A percentile compares a stretch with the other conserved stretches of the same genome.
Evolutionary conservation across 2,329 filamentous ascomycete species (phyloP).

Genomic region (Byssothecium circinans): DNA sequence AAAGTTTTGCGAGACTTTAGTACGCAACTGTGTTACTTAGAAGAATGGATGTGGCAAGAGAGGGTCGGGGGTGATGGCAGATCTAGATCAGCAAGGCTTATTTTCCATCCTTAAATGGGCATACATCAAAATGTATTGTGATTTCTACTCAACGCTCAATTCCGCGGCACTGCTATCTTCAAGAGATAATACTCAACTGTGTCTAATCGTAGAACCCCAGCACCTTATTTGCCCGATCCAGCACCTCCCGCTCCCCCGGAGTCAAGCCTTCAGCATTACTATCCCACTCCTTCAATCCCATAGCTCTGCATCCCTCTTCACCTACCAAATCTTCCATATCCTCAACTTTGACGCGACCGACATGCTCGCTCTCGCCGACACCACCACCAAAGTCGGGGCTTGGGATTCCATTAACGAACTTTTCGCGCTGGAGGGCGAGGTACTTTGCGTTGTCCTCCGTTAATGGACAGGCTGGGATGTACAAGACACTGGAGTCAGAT

Average conservation of each 20-base stretch:
- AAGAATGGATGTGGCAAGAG: no score
- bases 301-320: slow-evolving; percentile 55
- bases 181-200: no score
- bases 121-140: no score
- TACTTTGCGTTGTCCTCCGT: slow-evolving; percentile 75
- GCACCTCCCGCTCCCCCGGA: slow-evolving; percentile 53
- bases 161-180: no score
- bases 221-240: slow-evolving; percentile 58
- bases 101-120: no score
- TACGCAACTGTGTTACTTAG: no score
- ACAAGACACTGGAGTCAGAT: slow-evolving; percentile 79
- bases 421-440: slow-evolving; percentile 68
- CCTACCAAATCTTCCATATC: slow-evolving; percentile 46
- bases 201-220: slow-evolving; percentile 51
- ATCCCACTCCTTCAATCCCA: slow-evolving; percentile 58
- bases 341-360: slow-evolving; percentile 45
- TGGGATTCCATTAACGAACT: slow-evolving; percentile 64
- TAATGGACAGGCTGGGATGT: slow-evolving; percentile 83
- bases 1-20: no score
- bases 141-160: no score
- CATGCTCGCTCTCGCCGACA: slow-evolving; percentile 61
- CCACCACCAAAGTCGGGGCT: slow-evolving; percentile 59
- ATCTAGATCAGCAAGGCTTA: no score
- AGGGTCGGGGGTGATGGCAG: no score
- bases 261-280: slow-evolving; percentile 50